phyloP scores from a whole-genome alignment of 129 eudicot genomes.

The Gnaphalium uliginosum region DNA sequence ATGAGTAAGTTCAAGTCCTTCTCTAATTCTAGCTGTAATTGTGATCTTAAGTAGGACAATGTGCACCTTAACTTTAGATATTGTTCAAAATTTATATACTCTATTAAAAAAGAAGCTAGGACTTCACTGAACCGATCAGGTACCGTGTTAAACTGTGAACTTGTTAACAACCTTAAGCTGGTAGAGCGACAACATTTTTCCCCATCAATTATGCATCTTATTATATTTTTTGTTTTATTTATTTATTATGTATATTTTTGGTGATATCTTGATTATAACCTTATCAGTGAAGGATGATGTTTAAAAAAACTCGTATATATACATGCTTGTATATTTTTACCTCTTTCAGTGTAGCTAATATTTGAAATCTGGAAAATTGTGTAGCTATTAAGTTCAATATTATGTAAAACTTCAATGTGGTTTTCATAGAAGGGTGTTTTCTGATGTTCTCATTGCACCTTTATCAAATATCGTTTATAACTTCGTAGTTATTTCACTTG shows the following conservation, averaged over 20 bases:
- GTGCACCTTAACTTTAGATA: neutral
- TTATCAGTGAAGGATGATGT: neutral
- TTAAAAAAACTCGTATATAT: neutral
- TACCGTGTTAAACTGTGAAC: neutral
- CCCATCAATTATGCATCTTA: neutral
- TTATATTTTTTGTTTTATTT: neutral
- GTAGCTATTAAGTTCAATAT: slow-evolving; percentile 14
- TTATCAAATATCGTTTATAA: slow-evolving; percentile 12
- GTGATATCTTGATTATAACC: neutral
- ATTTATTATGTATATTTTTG: neutral
- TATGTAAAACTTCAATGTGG: neutral
- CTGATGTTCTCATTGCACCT: neutral
- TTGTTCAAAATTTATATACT: neutral
- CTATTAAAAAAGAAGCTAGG: neutral
- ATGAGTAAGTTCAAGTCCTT: slow-evolving; percentile 48
- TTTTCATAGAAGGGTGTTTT: neutral
- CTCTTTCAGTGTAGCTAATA: neutral
- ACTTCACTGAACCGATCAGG: neutral
- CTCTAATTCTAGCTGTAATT: slow-evolving; percentile 1
- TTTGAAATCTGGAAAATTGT: slow-evolving; percentile 4
- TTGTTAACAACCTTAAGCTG: neutral
- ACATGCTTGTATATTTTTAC: neutral
- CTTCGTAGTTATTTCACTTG: slow-evolving; percentile 10
- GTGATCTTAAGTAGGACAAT: neutral
- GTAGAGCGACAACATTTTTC: neutral